Conservation (phyloP, 2,329 filamentous ascomycete species). For the Trichoderma koningiopsis region DNA sequence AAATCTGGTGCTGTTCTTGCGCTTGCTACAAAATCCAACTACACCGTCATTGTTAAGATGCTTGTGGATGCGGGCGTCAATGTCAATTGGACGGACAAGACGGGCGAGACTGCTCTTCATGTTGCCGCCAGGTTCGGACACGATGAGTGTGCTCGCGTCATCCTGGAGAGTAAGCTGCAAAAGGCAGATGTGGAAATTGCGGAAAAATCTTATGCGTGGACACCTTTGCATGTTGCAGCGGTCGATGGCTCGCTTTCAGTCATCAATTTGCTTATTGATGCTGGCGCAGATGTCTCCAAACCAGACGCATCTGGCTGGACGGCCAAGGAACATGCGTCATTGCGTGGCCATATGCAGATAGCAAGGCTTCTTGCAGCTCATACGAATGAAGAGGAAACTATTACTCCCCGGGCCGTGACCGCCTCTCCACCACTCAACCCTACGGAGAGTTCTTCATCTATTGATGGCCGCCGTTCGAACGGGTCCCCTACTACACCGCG, state of each 20-base stretch:
- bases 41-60: slow-evolving; percentile 78
- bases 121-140: slow-evolving; percentile 89
- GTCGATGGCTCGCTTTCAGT: slow-evolving; percentile 82
- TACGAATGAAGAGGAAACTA: slow-evolving; percentile 37
- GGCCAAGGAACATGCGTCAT: slow-evolving; percentile 85
- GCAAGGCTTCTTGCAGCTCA: slow-evolving; percentile 67
- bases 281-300: slow-evolving; percentile 73
- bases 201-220: slow-evolving; percentile 90
- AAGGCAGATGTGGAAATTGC: slow-evolving; percentile 74
- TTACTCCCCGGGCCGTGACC: slow-evolving; percentile 30
- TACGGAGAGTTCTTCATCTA: slow-evolving; percentile 62
- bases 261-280: slow-evolving; percentile 74
- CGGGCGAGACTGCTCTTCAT: slow-evolving; percentile 89
- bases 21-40: slow-evolving; percentile 86
- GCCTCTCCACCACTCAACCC: slow-evolving; percentile 31
- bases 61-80: slow-evolving; percentile 88
- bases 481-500: slow-evolving; percentile 51
- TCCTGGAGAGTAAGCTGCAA: slow-evolving; percentile 69
- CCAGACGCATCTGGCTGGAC: slow-evolving; percentile 91
- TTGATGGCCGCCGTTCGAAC: slow-evolving; percentile 61
- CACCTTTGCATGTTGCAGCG: slow-evolving; percentile 87
- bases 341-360: slow-evolving; percentile 85
- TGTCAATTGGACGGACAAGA: slow-evolving; percentile 88
- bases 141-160: slow-evolving; percentile 72
- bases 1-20: slow-evolving; percentile 87